Percentiles rank a stretch among this genome's conserved stretches.
Evolutionary conservation across 1,139 yeast species (phyloP).

Genomic region (Pichia sp.): DNA sequence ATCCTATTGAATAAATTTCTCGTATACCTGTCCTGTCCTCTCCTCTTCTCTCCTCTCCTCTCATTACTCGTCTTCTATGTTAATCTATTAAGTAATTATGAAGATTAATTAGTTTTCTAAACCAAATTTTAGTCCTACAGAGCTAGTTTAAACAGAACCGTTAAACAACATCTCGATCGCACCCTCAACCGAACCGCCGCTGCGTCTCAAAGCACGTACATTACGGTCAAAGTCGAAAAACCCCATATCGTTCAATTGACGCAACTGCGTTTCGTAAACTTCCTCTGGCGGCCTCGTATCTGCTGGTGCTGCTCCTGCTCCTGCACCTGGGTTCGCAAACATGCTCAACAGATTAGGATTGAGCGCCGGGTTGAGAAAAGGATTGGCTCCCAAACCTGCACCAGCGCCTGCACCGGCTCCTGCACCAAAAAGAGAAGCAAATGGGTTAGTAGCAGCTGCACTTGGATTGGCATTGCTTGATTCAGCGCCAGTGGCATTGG

Average conservation of each 20-base stretch:
- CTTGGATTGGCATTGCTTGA: background rate
- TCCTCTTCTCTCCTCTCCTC: too few species aligned
- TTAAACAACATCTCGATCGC: constrained; percentile 87
- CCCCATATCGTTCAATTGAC: constrained; percentile 95
- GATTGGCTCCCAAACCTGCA: constrained; percentile 26
- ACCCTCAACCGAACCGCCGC: constrained; percentile 97
- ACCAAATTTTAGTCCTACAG: background rate
- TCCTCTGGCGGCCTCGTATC: constrained; percentile 96
- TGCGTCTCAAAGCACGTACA: constrained; percentile 84
- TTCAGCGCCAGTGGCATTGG: constrained; percentile 10
- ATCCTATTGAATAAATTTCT: too few species aligned
- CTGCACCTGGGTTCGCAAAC: constrained; percentile 32
- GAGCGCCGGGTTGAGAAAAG: constrained; percentile 35
- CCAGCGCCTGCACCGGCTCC: constrained; percentile 38
- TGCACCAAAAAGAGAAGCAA: constrained; percentile 29
- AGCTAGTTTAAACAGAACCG: constrained; percentile 34
- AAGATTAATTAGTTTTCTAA: background rate
- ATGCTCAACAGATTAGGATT: constrained; percentile 31
- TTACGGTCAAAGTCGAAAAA: constrained; percentile 90
- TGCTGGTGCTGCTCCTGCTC: constrained; percentile 25
- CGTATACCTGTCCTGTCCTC: too few species aligned
- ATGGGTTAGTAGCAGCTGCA: constrained; percentile 16
- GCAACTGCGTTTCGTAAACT: constrained; percentile 80
- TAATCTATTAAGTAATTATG: too few species aligned
- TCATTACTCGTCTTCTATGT: too few species aligned